A percentile compares a stretch with the other conserved stretches of the same genome.
phyloP scores from a whole-genome alignment of 495 filamentous ascomycete species.

The Lichenothelia convexa region DNA sequence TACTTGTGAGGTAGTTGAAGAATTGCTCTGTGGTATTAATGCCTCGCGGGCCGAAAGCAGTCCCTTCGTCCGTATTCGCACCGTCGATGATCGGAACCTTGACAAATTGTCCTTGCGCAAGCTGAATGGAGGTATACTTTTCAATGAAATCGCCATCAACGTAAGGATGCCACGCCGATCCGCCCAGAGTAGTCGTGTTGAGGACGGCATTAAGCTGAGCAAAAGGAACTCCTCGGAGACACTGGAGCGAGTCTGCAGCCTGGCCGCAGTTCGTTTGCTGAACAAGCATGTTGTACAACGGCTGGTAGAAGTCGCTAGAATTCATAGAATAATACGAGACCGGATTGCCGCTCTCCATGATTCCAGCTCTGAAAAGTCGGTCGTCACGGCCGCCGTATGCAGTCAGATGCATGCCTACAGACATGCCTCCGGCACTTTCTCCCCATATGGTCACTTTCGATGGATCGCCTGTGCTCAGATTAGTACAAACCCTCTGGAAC shows the following conservation, averaged over 20 bases:
- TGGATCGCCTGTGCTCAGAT: conserved; percentile 10
- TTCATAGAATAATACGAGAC: conserved; percentile 14
- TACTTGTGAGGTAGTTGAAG: conserved; percentile 14
- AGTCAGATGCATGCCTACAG: conserved; percentile 20
- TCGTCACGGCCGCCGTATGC: conserved; percentile 27
- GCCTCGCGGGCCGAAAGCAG: conserved; percentile 30
- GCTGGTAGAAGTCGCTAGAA: conserved; percentile 8
- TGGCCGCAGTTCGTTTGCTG: conserved; percentile 22
- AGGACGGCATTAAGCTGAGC: conserved; percentile 36
- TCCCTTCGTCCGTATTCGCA: conserved; percentile 44
- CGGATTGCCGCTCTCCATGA: conserved; percentile 27
- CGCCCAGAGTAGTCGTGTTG: conserved; percentile 22
- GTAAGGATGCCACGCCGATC: conserved; percentile 21
- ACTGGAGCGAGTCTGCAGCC: conserved; percentile 22
- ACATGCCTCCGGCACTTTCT: conserved; percentile 11
- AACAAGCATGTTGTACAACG: conserved; percentile 25
- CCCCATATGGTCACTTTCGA: conserved; percentile 19
- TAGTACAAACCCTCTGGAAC: background rate
- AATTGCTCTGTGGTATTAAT: conserved; percentile 30
- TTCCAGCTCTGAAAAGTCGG: conserved; percentile 32
- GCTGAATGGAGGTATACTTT: conserved; percentile 16
- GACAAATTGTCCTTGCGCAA: conserved; percentile 29
- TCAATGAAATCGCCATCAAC: conserved; percentile 34
- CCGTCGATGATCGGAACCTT: conserved; percentile 39
- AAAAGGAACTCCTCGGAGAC: conserved; percentile 34